Conservation (phyloP, 2,329 filamentous ascomycete genomes). For the Coleophoma crateriformis region DNA sequence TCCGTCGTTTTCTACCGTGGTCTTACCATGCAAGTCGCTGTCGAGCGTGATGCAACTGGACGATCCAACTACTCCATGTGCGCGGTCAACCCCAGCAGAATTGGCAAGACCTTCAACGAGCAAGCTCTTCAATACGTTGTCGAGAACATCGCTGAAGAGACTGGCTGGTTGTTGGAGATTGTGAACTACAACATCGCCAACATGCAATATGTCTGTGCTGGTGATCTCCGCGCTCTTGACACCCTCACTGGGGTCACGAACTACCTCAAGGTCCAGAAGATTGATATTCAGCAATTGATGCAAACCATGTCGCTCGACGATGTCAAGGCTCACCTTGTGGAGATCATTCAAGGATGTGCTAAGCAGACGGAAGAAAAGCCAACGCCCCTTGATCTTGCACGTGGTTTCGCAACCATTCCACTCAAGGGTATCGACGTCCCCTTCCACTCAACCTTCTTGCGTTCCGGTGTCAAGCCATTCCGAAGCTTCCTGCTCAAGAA, state of each 20-base stretch:
- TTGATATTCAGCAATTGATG: slow-evolving; percentile 92
- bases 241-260: slow-evolving; percentile 70
- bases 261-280: slow-evolving; percentile 93
- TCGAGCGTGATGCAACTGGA: slow-evolving; percentile 88
- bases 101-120: slow-evolving; percentile 98
- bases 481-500: slow-evolving; percentile 98
- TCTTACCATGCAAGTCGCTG: slow-evolving; percentile 97
- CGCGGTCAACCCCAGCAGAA: slow-evolving; percentile 95
- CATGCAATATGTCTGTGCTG: slow-evolving; percentile 70
- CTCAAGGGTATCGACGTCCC: slow-evolving; percentile 97
- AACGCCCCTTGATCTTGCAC: slow-evolving; percentile 80
- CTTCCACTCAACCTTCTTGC: slow-evolving; percentile 98
- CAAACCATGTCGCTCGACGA: slow-evolving; percentile 81
- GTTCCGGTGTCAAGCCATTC: slow-evolving; percentile 98
- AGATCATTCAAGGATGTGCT: slow-evolving; percentile 87
- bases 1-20: slow-evolving; percentile 99
- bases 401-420: slow-evolving; percentile 94
- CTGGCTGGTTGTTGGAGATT: slow-evolving; percentile 94
- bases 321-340: slow-evolving; percentile 80
- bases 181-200: slow-evolving; percentile 86
- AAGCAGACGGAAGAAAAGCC: slow-evolving; percentile 87
- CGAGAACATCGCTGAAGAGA: slow-evolving; percentile 89
- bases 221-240: slow-evolving; percentile 66
- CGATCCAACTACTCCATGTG: slow-evolving; percentile 99
- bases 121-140: slow-evolving; percentile 95